A percentile compares a stretch with the other conserved stretches of the same genome.
These are phyloP conservation scores for Salvia rosmarinus DNA, from an alignment of 257 asterid species.

Conservation along the genomic window DNA sequence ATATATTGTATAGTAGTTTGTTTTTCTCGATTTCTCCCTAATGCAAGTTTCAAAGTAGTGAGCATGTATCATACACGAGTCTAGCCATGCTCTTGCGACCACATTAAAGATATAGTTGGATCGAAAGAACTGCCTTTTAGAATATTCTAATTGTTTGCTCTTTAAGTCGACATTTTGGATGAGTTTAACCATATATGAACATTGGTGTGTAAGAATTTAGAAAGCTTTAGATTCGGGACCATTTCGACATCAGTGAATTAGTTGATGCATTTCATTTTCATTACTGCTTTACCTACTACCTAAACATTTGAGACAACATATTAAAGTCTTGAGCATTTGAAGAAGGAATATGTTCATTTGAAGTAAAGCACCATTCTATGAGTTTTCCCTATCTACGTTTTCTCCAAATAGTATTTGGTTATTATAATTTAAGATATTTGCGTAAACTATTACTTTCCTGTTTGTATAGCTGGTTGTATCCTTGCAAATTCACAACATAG, in stretches of 20 bases:
- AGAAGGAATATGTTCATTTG: not conserved
- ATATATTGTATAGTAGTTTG: not conserved
- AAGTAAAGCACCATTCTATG: not conserved
- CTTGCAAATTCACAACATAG: not conserved
- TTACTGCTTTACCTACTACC: slow-evolving; percentile 8
- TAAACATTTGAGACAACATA: not conserved
- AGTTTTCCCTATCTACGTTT: not conserved
- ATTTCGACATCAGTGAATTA: not conserved
- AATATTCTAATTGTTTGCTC: not conserved
- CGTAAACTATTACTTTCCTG: not conserved
- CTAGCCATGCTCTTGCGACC: not conserved
- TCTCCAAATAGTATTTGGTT: not conserved
- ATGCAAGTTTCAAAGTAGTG: slow-evolving; percentile 19
- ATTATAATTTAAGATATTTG: slow-evolving; percentile 1
- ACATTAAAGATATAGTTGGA: not conserved
- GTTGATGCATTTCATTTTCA: slow-evolving; percentile 8
- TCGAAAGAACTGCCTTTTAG: not conserved
- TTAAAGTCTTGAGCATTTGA: not conserved
- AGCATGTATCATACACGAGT: slow-evolving; percentile 3
- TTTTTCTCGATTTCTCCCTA: not conserved
- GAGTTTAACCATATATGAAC: slow-evolving; percentile 8
- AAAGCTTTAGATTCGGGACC: not conserved
- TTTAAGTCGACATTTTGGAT: not conserved
- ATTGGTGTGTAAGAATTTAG: slow-evolving; percentile 3
- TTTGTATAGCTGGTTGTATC: not conserved